Conservation (phyloP, 345 rosid species). For the Mercurialis annua region DNA sequence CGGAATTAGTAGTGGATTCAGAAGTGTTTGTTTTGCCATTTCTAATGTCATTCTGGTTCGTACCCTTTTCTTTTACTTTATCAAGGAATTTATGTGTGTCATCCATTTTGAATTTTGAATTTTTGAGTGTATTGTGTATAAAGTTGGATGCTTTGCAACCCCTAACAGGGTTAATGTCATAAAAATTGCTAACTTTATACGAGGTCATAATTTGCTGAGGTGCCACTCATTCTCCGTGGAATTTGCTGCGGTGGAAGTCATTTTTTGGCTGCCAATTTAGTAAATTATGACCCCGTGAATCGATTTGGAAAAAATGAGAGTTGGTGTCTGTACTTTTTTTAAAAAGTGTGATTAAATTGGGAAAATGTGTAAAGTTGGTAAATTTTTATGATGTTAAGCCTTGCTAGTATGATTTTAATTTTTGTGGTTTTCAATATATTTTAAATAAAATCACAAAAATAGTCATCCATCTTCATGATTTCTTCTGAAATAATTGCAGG, state of each 20-base stretch:
- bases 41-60: conserved; percentile 47
- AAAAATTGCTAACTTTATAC: too few relatives aligned
- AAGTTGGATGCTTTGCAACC: too few relatives aligned
- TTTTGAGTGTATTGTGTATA: background rate
- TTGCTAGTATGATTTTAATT: background rate
- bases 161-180: too few relatives aligned
- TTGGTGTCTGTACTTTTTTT: too few relatives aligned
- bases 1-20: conserved; percentile 50
- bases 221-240: too few relatives aligned
- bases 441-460: background rate
- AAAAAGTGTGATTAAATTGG: too few relatives aligned
- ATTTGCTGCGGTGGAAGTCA: too few relatives aligned
- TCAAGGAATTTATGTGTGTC: background rate
- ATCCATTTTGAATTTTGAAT: background rate
- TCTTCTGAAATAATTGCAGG: conserved; percentile 33
- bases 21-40: conserved; percentile 50
- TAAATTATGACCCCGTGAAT: too few relatives aligned
- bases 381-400: background rate
- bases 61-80: background rate
- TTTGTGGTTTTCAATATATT: background rate
- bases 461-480: background rate
- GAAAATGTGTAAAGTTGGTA: too few relatives aligned
- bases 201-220: too few relatives aligned
- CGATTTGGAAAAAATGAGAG: too few relatives aligned
- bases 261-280: too few relatives aligned